A percentile compares a stretch with the other conserved stretches of the same genome.
Conservation (phyloP, 1,139 yeast genomes). For the Diutina mesorugosa region DNA sequence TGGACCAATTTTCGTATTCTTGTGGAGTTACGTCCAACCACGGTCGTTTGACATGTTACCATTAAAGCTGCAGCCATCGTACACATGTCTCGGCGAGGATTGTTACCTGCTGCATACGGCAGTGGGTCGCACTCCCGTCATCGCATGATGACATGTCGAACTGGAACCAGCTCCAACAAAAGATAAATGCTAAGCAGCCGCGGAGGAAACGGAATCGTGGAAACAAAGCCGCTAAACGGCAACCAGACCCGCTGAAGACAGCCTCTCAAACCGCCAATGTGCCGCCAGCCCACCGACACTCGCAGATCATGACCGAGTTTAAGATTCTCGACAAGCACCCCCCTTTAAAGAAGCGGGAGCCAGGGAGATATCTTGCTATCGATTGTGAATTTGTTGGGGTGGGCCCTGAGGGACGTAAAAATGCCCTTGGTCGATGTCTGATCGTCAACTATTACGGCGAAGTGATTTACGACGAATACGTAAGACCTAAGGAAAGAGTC, state of each 20-base stretch:
- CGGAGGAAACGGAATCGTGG: neutral
- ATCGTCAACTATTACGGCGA: conserved; percentile 75
- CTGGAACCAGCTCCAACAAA: neutral
- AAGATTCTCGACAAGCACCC: neutral
- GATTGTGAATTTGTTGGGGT: conserved; percentile 95
- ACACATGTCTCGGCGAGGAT: neutral
- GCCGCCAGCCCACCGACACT: neutral
- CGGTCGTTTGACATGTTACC: neutral
- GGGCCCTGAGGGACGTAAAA: conserved; percentile 49
- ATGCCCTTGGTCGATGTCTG: conserved; percentile 78
- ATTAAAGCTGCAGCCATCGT: neutral
- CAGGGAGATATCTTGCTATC: conserved; percentile 68
- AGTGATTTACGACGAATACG: conserved; percentile 58
- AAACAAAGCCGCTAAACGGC: neutral
- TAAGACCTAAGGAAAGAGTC: conserved; percentile 60
- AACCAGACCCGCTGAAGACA: neutral
- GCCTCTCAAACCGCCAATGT: neutral
- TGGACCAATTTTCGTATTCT: no score
- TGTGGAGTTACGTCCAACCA: no score
- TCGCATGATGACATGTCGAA: neutral
- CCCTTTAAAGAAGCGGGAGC: conserved; percentile 5
- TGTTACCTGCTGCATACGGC: neutral
- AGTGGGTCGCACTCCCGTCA: neutral
- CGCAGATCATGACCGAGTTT: neutral
- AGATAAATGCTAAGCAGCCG: neutral